A percentile compares a stretch with the other conserved stretches of the same genome.
phyloP scores from a whole-genome alignment of 1,284 basidiomycete genomes.

The Athelia sp. region DNA sequence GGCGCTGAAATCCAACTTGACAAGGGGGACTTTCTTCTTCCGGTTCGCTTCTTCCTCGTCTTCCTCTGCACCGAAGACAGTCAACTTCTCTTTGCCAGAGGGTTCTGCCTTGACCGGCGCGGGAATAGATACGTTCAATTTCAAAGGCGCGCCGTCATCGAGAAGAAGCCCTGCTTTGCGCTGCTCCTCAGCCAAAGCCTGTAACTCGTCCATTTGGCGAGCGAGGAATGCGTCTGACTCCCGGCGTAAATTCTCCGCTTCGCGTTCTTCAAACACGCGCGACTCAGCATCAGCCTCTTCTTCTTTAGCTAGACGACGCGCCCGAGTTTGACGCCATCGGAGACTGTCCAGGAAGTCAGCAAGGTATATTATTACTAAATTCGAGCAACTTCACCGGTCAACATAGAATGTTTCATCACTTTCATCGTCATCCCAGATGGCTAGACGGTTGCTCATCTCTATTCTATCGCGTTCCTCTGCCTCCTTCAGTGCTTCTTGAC shows the following conservation, averaged over 20 bases:
- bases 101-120: conserved; percentile 42
- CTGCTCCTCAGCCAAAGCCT: conserved; percentile 80
- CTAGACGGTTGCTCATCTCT: conserved; percentile 69
- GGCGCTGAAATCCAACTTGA: conserved; percentile 82
- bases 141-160: conserved; percentile 85
- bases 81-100: conserved; percentile 40
- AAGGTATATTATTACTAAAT: not conserved
- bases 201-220: conserved; percentile 88
- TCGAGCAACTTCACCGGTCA: conserved; percentile 53
- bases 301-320: conserved; percentile 64
- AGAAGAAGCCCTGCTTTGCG: conserved; percentile 84
- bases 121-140: conserved; percentile 69
- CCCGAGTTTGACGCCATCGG: conserved; percentile 72
- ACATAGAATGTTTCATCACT: conserved; percentile 83
- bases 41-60: conserved; percentile 80
- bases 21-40: conserved; percentile 75
- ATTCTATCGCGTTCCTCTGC: conserved; percentile 69
- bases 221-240: conserved; percentile 88
- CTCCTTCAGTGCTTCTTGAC: conserved; percentile 67
- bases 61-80: conserved; percentile 70
- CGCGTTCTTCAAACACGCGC: conserved; percentile 75
- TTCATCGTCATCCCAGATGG: conserved; percentile 88
- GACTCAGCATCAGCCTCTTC: conserved; percentile 81
- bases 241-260: conserved; percentile 75
- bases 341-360: conserved; percentile 30